Conservation (phyloP, 306 rosid species). For the Amphicarpaea edgeworthii region DNA sequence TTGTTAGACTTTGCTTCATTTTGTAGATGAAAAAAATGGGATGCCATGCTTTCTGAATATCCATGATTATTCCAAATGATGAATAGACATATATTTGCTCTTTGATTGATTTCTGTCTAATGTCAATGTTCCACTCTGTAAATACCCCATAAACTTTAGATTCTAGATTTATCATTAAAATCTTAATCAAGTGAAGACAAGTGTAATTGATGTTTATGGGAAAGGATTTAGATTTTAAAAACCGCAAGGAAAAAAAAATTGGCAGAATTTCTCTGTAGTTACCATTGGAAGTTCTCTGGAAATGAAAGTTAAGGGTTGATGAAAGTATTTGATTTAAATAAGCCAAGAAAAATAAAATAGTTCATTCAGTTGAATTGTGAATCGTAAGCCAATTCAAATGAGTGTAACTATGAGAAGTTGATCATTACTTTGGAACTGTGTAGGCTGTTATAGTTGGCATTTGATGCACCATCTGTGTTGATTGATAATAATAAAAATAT, state of each 20-base stretch:
- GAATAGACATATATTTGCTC: neutral
- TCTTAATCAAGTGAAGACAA: neutral
- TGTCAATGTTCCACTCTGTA: neutral
- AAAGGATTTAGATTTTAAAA: conserved; percentile 19
- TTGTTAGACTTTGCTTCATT: neutral
- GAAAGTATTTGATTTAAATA: neutral
- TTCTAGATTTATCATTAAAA: neutral
- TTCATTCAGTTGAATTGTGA: neutral
- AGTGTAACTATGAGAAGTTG: neutral
- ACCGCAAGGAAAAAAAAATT: neutral
- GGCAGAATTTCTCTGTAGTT: neutral
- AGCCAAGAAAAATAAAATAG: neutral
- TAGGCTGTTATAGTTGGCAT: conserved; percentile 13
- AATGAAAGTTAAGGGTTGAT: conserved; percentile 1
- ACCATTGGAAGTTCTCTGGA: neutral
- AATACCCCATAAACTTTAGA: neutral
- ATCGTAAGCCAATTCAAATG: neutral
- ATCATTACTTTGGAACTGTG: neutral
- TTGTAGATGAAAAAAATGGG: neutral
- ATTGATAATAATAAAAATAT: conserved; percentile 12
- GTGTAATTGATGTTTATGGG: neutral
- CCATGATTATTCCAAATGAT: neutral
- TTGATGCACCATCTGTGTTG: conserved; percentile 2
- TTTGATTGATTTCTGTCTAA: conserved; percentile 2
- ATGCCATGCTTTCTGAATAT: conserved; percentile 4